Evolutionary conservation across 2,329 filamentous ascomycete species (phyloP).

Genomic region (Cordyceps fumosorosea): DNA sequence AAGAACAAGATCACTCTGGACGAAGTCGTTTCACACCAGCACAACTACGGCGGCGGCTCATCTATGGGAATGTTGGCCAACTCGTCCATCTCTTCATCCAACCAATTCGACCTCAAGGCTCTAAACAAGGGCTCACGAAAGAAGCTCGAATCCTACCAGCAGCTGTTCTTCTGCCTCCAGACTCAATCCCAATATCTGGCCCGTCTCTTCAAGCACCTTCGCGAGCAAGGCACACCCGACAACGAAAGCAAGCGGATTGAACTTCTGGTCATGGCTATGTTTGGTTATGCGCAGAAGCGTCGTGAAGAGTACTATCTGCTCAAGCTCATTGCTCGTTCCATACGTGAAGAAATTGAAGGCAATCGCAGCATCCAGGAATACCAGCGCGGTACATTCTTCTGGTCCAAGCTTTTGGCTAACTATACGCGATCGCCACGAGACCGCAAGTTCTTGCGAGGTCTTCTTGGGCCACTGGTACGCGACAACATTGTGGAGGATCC

Average conservation of each 20-base stretch:
- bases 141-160: slow-evolving; percentile 95
- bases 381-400: slow-evolving; percentile 85
- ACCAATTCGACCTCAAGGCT: slow-evolving; percentile 93
- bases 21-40: slow-evolving; percentile 94
- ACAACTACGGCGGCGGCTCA: slow-evolving; percentile 79
- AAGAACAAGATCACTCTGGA: slow-evolving; percentile 99
- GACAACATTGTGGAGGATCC: slow-evolving; percentile 92
- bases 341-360: slow-evolving; percentile 77
- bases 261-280: slow-evolving; percentile 90
- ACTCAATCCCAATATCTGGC: slow-evolving; percentile 94
- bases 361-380: slow-evolving; percentile 75
- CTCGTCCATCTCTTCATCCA: slow-evolving; percentile 78
- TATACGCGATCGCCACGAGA: slow-evolving; percentile 90
- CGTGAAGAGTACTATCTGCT: slow-evolving; percentile 95
- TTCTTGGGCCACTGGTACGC: slow-evolving; percentile 77
- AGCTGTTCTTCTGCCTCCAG: slow-evolving; percentile 94
- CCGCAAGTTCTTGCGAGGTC: slow-evolving; percentile 82
- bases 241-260: slow-evolving; percentile 91
- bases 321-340: slow-evolving; percentile 76
- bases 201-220: slow-evolving; percentile 74
- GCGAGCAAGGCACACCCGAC: slow-evolving; percentile 77
- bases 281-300: slow-evolving; percentile 94
- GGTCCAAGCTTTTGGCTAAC: slow-evolving; percentile 76
- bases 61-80: slow-evolving; percentile 80
- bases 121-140: slow-evolving; percentile 93